These are phyloP conservation scores for Dictyostelium intermedium DNA, from an alignment of 78 protist species.

Conservation along the genomic window DNA sequence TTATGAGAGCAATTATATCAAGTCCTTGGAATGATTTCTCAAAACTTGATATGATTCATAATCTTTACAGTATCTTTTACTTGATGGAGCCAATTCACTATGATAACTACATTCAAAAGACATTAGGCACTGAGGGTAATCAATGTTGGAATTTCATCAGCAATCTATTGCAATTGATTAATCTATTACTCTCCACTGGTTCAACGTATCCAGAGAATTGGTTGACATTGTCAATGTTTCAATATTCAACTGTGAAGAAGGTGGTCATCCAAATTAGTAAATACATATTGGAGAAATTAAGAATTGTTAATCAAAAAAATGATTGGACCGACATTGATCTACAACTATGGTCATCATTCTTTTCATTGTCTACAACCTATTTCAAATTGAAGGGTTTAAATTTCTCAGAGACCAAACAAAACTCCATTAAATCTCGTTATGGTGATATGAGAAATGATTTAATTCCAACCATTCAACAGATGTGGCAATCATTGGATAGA, in stretches of 20 bases:
- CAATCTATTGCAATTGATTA: neutral
- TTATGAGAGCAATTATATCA: slow-evolving; percentile 13
- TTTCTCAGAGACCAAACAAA: slow-evolving; percentile 52
- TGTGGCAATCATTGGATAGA: slow-evolving; percentile 73
- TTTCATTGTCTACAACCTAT: slow-evolving; percentile 42
- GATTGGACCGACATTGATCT: slow-evolving; percentile 17
- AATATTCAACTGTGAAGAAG: slow-evolving; percentile 42
- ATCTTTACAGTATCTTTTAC: slow-evolving; percentile 53
- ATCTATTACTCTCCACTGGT: neutral
- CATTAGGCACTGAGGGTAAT: neutral
- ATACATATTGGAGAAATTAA: slow-evolving; percentile 4
- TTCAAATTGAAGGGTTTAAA: slow-evolving; percentile 49
- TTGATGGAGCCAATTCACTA: slow-evolving; percentile 37
- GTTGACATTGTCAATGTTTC: slow-evolving; percentile 68
- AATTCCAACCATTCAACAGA: slow-evolving; percentile 48
- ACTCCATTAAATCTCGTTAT: slow-evolving; percentile 48
- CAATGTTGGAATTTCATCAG: slow-evolving; percentile 15
- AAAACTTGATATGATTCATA: slow-evolving; percentile 48
- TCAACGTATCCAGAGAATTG: slow-evolving; percentile 70
- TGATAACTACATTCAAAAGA: neutral
- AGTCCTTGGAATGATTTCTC: slow-evolving; percentile 16
- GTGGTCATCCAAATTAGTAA: slow-evolving; percentile 40
- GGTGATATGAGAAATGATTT: slow-evolving; percentile 80
- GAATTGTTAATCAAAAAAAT: neutral
- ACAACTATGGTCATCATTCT: slow-evolving; percentile 53